These are phyloP conservation scores for Entomortierella parvispora DNA, from an alignment of 192 early-diverging fungal species.

Conservation along the genomic window DNA sequence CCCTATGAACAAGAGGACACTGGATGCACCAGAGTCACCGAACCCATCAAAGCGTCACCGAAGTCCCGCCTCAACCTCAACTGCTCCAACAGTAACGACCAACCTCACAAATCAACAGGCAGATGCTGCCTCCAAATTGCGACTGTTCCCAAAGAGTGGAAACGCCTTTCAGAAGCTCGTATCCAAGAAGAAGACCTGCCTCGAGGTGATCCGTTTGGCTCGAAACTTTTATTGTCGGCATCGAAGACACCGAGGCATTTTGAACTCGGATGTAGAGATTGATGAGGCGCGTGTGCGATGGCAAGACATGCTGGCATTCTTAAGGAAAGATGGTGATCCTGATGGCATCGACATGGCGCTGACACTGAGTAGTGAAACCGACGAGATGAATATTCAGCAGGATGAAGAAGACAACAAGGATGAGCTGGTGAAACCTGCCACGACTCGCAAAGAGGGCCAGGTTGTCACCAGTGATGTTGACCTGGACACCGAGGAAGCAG, in stretches of 20 bases:
- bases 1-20: too few relatives aligned
- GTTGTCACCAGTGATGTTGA: too few relatives aligned
- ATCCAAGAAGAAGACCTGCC: slow-evolving; percentile 33
- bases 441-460: too few relatives aligned
- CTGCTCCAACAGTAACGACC: not conserved
- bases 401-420: slow-evolving; percentile 6
- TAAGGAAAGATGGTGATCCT: slow-evolving; percentile 30
- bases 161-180: slow-evolving; percentile 13
- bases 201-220: slow-evolving; percentile 49
- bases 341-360: slow-evolving; percentile 9
- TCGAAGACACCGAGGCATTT: slow-evolving; percentile 16
- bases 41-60: too few relatives aligned
- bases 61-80: too few relatives aligned
- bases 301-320: slow-evolving; percentile 20
- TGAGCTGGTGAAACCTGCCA: not conserved
- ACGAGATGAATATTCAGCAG: slow-evolving; percentile 33
- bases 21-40: too few relatives aligned
- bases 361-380: slow-evolving; percentile 16
- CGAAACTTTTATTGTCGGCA: slow-evolving; percentile 49
- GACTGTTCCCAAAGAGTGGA: slow-evolving; percentile 46
- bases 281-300: slow-evolving; percentile 22
- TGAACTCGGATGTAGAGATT: slow-evolving; percentile 15
- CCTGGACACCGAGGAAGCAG: too few relatives aligned
- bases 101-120: not conserved
- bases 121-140: not conserved